phyloP scores from a whole-genome alignment of 805 yeast genomes.

The Starmerella potacharoeniae region DNA sequence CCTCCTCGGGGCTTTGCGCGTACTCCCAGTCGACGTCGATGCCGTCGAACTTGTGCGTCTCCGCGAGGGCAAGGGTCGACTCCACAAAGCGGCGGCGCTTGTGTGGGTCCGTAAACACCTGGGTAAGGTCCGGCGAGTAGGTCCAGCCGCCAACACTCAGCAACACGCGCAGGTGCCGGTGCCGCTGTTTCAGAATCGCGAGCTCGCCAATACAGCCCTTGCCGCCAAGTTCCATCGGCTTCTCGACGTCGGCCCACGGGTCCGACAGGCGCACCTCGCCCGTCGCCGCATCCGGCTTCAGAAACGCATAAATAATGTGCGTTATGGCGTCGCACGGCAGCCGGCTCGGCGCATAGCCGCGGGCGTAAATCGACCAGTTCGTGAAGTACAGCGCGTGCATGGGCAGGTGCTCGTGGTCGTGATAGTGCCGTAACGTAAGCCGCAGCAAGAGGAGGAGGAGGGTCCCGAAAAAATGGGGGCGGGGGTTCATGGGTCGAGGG shows the following conservation, averaged over 20 bases:
- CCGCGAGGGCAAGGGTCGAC: slow-evolving; percentile 39
- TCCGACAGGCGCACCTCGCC: slow-evolving; percentile 51
- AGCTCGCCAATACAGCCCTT: slow-evolving; percentile 45
- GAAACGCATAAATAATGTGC: slow-evolving; percentile 69
- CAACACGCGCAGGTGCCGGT: slow-evolving; percentile 38
- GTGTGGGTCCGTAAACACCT: slow-evolving; percentile 31
- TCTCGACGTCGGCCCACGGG: slow-evolving; percentile 48
- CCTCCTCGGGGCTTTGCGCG: slow-evolving; percentile 44
- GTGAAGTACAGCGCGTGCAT: slow-evolving; percentile 21
- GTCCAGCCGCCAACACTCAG: slow-evolving; percentile 85
- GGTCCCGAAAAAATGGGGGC: neutral
- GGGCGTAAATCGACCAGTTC: slow-evolving; percentile 57
- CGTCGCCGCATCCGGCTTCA: slow-evolving; percentile 41
- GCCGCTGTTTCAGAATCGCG: slow-evolving; percentile 30
- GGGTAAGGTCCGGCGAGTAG: slow-evolving; percentile 39
- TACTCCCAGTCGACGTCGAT: slow-evolving; percentile 94
- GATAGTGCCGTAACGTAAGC: neutral
- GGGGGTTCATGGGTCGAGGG: neutral
- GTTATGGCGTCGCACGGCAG: slow-evolving; percentile 49
- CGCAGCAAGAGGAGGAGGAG: neutral
- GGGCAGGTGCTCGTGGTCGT: neutral
- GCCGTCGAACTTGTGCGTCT: slow-evolving; percentile 67
- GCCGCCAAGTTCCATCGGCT: slow-evolving; percentile 23
- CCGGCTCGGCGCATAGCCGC: slow-evolving; percentile 48
- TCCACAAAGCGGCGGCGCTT: slow-evolving; percentile 39